A percentile compares a stretch with the other conserved stretches of the same genome.
phyloP scores from a whole-genome alignment of 768 basidiomycete species.

The Suillus fuscotomentosus region DNA sequence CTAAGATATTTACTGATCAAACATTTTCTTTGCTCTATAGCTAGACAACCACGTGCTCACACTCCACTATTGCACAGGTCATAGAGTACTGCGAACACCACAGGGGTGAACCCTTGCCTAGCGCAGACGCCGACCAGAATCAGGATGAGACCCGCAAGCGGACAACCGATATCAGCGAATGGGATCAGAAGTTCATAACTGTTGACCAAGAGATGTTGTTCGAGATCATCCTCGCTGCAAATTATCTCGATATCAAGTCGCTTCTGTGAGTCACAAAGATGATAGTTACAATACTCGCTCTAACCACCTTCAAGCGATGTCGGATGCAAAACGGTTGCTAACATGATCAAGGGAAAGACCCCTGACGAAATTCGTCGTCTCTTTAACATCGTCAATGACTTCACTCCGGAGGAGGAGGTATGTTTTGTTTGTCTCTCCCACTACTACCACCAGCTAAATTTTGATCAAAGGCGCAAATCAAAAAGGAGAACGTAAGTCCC shows the following conservation, averaged over 20 bases:
- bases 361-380: slow-evolving; percentile 99
- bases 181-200: slow-evolving; percentile 98
- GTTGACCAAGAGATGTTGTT: slow-evolving; percentile 99
- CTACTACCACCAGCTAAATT: slow-evolving; percentile 65
- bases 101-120: slow-evolving; percentile 93
- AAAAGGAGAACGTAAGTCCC: slow-evolving; percentile 92
- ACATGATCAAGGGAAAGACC: slow-evolving; percentile 99
- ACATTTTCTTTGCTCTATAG: not conserved
- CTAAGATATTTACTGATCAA: not conserved
- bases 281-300: slow-evolving; percentile 5
- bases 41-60: not conserved
- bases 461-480: slow-evolving; percentile 81
- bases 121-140: slow-evolving; percentile 72
- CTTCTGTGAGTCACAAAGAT: slow-evolving; percentile 65
- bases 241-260: slow-evolving; percentile 99
- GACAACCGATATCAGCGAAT: slow-evolving; percentile 98
- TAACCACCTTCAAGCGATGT: slow-evolving; percentile 65
- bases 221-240: slow-evolving; percentile 98
- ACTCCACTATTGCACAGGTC: slow-evolving; percentile 52
- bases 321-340: slow-evolving; percentile 98
- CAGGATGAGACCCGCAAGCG: slow-evolving; percentile 96
- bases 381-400: slow-evolving; percentile 97
- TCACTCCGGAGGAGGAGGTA: slow-evolving; percentile 99
- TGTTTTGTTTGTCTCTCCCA: slow-evolving; percentile 17
- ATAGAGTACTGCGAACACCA: slow-evolving; percentile 99